Evolutionary conservation across 768 basidiomycete species (phyloP).

Genomic region (Leccinum arenicola): DNA sequence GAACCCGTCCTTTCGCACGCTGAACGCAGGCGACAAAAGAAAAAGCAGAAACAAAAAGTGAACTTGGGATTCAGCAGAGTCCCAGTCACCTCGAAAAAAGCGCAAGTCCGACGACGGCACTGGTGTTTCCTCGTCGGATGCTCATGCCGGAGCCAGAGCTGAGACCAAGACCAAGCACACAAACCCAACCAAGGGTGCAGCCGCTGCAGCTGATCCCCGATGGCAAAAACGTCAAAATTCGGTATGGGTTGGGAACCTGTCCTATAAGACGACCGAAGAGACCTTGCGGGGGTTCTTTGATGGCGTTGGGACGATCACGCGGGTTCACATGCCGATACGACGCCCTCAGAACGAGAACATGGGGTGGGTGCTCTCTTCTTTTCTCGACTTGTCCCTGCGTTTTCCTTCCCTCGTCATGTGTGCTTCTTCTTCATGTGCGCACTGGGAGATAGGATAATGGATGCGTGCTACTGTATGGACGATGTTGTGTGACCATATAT

Average conservation of each 20-base stretch:
- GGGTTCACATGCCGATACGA: conserved; percentile 86
- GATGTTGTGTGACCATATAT: conserved; percentile 6
- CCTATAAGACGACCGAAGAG: conserved; percentile 82
- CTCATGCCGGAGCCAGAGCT: not conserved
- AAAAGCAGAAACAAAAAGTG: conserved; percentile 32
- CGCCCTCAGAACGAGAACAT: conserved; percentile 66
- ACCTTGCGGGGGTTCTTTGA: conserved; percentile 71
- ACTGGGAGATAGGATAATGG: not conserved
- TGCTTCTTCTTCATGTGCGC: not conserved
- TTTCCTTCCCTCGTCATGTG: not conserved
- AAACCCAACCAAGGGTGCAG: not conserved
- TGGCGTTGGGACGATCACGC: conserved; percentile 68
- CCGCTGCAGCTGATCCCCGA: conserved; percentile 10
- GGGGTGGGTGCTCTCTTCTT: conserved; percentile 53
- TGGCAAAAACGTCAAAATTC: conserved; percentile 71
- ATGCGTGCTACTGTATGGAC: not conserved
- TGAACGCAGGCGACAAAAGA: conserved; percentile 64
- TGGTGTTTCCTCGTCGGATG: not conserved
- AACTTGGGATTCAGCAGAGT: not conserved
- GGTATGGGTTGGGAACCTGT: conserved; percentile 94
- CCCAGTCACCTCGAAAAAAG: conserved; percentile 38
- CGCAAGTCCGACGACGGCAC: conserved; percentile 39
- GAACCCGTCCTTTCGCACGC: conserved; percentile 69
- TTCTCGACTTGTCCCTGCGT: not conserved
- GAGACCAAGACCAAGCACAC: not conserved